Base-by-base conservation (phyloP, 2,329 filamentous ascomycete species). In the Beauveria sp. region DNA sequence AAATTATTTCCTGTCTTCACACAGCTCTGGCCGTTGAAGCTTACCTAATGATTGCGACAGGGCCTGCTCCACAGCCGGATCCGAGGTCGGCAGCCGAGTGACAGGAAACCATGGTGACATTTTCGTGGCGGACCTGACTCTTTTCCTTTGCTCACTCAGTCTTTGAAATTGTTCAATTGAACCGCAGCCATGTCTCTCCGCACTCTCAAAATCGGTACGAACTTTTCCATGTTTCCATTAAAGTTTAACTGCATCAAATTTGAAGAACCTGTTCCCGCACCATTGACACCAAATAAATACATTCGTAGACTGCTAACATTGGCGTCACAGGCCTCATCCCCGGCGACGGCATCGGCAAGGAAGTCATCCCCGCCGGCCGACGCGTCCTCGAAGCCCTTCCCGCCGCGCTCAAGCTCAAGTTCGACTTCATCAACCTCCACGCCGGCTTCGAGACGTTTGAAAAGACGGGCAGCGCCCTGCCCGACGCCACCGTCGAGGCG, bases 261-360 rank as follows among this genome's bases (percentile, higher is more conserved):
- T 6, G 6, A 14, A 37, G 12, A 37, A 6, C 34, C 16, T 5
- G 34, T 16, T 37, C 5, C 5, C 34, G 34, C 34, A 6, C 34
- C 34, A 37, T 37, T 14, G 2, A 37, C 14, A 1, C 5, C 22
- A 46, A 20, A 41, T 9, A 26, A 54, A 16, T 12, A 8, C 8
- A 55, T 7, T 4, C 4, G 24, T 34, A 47, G 3, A 18, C 16
- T 40, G 34, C 37, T 37, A 24, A 43, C 47, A 37, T 37, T 40
- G 26, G 8, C 43, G 47, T 37, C n/a, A 28, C 67, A 96, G 92
- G 92, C 75, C 90, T 97, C 70, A 97, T 99, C 73, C 90, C 94
- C 70, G 94, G 94, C 72, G 94, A 99, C 79, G 94, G 94, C 77
- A 99, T 99, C 78, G 94, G 94, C 77, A 91, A 91, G 73, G 94